A percentile compares a stretch with the other conserved stretches of the same genome.
phyloP scores from a whole-genome alignment of 2,329 filamentous ascomycete genomes.

The Fusarium scirpi region DNA sequence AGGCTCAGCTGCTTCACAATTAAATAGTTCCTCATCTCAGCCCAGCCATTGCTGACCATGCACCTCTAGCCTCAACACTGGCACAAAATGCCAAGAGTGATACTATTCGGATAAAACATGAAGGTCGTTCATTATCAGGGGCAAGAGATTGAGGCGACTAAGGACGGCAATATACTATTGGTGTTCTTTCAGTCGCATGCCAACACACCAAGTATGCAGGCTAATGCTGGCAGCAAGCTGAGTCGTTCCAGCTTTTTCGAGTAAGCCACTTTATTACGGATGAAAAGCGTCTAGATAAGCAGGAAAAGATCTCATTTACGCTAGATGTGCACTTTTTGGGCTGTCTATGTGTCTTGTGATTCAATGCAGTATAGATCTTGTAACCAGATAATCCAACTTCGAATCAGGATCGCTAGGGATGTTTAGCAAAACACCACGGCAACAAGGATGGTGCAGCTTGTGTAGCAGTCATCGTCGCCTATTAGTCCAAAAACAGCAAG shows the following conservation, averaged over 20 bases:
- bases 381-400: constrained; percentile 8
- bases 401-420: constrained; percentile 7
- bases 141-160: not conserved
- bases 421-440: not conserved
- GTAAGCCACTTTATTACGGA: not conserved
- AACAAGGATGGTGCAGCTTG: not conserved
- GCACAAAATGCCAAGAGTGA: not conserved
- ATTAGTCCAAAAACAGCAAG: not conserved
- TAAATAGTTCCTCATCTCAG: constrained; percentile 1
- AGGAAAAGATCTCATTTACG: not conserved
- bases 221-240: constrained; percentile 7
- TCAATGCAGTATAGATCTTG: constrained; percentile 7
- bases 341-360: constrained; percentile 5
- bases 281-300: not conserved
- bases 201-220: not conserved
- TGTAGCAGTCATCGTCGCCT: not conserved
- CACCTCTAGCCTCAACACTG: not conserved
- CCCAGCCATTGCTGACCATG: constrained; percentile 2
- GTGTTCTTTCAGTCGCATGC: not conserved
- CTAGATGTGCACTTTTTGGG: not conserved
- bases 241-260: not conserved
- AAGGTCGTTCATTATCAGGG: not conserved
- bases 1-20: constrained; percentile 3
- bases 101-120: not conserved
- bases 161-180: constrained; percentile 8